A percentile compares a stretch with the other conserved stretches of the same genome.
phyloP scores from a whole-genome alignment of 2,329 filamentous ascomycete genomes.

The Aspergillus fructus region DNA sequence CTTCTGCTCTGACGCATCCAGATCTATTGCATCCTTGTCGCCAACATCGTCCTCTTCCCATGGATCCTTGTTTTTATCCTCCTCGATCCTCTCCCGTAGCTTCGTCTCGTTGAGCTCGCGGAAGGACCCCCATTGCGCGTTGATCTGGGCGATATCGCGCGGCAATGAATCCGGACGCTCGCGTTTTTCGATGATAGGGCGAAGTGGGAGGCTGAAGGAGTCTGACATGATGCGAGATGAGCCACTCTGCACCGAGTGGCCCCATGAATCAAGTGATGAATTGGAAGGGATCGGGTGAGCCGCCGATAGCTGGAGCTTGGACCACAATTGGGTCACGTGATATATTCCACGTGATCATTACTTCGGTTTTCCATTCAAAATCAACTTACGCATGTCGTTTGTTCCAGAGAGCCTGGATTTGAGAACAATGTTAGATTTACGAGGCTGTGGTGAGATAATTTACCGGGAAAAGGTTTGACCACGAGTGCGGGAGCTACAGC shows the following conservation, averaged over 20 bases:
- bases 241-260: slow-evolving; percentile 4
- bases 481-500: background rate
- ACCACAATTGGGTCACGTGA: background rate
- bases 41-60: slow-evolving; percentile 48
- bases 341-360: too few species aligned
- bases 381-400: too few species aligned
- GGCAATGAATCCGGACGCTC: slow-evolving; percentile 62
- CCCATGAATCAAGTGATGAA: background rate
- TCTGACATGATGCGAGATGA: slow-evolving; percentile 33
- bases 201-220: slow-evolving; percentile 58
- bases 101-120: slow-evolving; percentile 73
- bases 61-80: slow-evolving; percentile 48
- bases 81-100: slow-evolving; percentile 66
- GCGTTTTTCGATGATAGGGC: slow-evolving; percentile 50
- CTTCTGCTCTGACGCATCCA: slow-evolving; percentile 39
- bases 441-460: background rate
- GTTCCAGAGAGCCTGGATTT: too few species aligned
- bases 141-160: slow-evolving; percentile 76
- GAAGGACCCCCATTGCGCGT: slow-evolving; percentile 76
- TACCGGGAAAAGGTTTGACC: background rate
- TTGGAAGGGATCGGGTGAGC: too few species aligned
- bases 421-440: too few species aligned
- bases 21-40: slow-evolving; percentile 25
- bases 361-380: too few species aligned
- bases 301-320: background rate